Evolutionary conservation across 805 yeast genomes (phyloP).

Genomic region (Starmera dryadoides): DNA sequence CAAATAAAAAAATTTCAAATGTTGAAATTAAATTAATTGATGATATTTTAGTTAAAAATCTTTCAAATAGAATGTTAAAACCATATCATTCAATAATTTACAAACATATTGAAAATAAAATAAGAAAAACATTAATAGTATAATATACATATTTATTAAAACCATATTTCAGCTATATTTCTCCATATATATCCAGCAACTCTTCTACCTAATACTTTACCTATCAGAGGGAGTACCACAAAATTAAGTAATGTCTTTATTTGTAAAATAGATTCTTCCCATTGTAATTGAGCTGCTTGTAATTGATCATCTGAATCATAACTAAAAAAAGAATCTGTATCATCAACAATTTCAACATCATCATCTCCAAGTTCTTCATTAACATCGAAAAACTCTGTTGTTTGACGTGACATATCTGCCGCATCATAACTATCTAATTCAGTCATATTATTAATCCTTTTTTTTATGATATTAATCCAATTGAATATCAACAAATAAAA

Average conservation of each 20-base stretch:
- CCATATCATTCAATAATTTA: slow-evolving; percentile 13
- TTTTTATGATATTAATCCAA: too few species aligned
- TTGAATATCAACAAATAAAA: too few species aligned
- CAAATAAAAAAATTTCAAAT: background rate
- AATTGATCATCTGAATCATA: background rate
- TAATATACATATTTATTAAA: background rate
- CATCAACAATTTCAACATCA: background rate
- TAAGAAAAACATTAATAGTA: slow-evolving; percentile 3
- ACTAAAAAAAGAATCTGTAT: background rate
- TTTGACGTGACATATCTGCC: too few species aligned
- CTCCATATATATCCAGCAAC: slow-evolving; percentile 28
- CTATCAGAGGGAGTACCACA: slow-evolving; percentile 58
- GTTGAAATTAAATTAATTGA: slow-evolving; percentile 13
- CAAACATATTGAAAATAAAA: slow-evolving; percentile 6
- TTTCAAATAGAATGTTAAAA: slow-evolving; percentile 10
- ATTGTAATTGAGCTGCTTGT: slow-evolving; percentile 50
- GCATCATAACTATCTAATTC: too few species aligned
- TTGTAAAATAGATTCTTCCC: slow-evolving; percentile 65
- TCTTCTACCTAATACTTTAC: slow-evolving; percentile 61
- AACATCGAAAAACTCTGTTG: background rate
- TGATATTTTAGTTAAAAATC: slow-evolving; percentile 14
- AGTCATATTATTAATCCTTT: too few species aligned
- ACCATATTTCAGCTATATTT: background rate
- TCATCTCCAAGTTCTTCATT: background rate
- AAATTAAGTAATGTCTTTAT: slow-evolving; percentile 48